Conservation (phyloP, 176 grass and related monocot species). For the Aegilops bicornis region DNA sequence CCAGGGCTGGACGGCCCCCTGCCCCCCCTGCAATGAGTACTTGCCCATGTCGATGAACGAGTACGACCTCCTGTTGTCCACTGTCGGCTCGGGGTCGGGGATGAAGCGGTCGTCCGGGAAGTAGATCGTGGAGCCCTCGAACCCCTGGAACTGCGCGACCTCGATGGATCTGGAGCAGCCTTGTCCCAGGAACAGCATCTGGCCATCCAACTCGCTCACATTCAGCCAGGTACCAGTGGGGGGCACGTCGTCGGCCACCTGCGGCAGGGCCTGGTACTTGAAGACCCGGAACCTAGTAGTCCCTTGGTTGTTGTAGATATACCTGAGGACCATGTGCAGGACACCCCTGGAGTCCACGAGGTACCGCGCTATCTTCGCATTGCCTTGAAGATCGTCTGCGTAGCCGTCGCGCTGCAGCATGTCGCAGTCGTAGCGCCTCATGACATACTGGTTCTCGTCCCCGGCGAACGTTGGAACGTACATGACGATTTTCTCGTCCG, state of each 20-base stretch:
- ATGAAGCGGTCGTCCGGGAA: slow-evolving; percentile 30
- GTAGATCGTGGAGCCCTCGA: slow-evolving; percentile 31
- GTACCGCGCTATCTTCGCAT: slow-evolving; percentile 16
- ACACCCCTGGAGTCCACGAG: slow-evolving; percentile 37
- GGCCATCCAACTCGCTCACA: slow-evolving; percentile 10
- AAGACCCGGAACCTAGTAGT: slow-evolving; percentile 37
- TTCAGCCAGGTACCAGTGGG: not conserved
- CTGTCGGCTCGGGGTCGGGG: not conserved
- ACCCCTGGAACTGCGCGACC: slow-evolving; percentile 8
- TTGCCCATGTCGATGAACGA: slow-evolving; percentile 46
- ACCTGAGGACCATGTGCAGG: slow-evolving; percentile 42
- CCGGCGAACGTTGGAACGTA: not conserved
- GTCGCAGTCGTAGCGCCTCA: not conserved
- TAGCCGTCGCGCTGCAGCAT: slow-evolving; percentile 27
- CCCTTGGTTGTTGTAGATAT: not conserved
- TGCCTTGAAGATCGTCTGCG: not conserved
- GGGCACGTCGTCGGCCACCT: not conserved
- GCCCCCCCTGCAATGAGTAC: not conserved
- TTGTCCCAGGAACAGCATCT: slow-evolving; percentile 42
- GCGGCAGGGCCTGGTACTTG: not conserved
- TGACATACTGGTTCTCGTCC: not conserved
- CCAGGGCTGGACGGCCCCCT: not conserved
- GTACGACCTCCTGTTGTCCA: not conserved
- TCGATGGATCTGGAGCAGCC: slow-evolving; percentile 47
- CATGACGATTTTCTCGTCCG: not conserved